phyloP scores from a whole-genome alignment of 352 stramenopile species.

The Globisporangium yorkense region DNA sequence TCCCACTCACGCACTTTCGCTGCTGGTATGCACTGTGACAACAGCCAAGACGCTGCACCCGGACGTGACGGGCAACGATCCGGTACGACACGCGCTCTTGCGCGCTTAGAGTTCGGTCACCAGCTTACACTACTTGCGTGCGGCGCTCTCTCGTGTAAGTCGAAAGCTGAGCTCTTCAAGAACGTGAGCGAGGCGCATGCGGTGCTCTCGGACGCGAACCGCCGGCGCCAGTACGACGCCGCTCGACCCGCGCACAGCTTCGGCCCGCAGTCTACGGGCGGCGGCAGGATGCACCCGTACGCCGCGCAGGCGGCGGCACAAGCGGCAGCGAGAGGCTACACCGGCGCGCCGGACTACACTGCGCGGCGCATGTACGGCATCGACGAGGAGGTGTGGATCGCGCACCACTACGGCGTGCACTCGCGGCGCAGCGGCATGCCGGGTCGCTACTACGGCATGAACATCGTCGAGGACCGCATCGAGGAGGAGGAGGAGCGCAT shows the following conservation, averaged over 20 bases:
- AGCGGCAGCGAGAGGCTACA: slow-evolving; percentile 23
- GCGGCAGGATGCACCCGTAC: slow-evolving; percentile 49
- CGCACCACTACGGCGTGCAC: slow-evolving; percentile 71
- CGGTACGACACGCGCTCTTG: slow-evolving; percentile 15
- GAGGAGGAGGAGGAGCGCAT: slow-evolving; percentile 65
- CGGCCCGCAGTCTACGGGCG: slow-evolving; percentile 31
- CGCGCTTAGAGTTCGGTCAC: background rate
- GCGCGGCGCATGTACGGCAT: slow-evolving; percentile 52
- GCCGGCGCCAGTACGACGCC: slow-evolving; percentile 62
- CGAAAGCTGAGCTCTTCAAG: slow-evolving; percentile 84
- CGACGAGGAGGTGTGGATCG: slow-evolving; percentile 80
- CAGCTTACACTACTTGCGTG: background rate
- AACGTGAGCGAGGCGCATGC: slow-evolving; percentile 73
- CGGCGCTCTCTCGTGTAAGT: slow-evolving; percentile 12
- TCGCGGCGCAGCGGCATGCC: slow-evolving; percentile 39
- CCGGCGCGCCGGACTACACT: slow-evolving; percentile 6
- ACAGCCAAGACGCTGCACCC: slow-evolving; percentile 78
- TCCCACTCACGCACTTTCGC: background rate
- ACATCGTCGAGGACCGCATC: slow-evolving; percentile 67
- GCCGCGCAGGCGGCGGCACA: slow-evolving; percentile 23
- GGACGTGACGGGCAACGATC: slow-evolving; percentile 80
- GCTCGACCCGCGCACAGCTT: slow-evolving; percentile 37
- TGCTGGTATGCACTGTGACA: background rate
- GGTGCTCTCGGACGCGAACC: slow-evolving; percentile 59
- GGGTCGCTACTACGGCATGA: slow-evolving; percentile 59